Conservation (phyloP, 345 rosid genomes). For the Cochlearia excelsa region DNA sequence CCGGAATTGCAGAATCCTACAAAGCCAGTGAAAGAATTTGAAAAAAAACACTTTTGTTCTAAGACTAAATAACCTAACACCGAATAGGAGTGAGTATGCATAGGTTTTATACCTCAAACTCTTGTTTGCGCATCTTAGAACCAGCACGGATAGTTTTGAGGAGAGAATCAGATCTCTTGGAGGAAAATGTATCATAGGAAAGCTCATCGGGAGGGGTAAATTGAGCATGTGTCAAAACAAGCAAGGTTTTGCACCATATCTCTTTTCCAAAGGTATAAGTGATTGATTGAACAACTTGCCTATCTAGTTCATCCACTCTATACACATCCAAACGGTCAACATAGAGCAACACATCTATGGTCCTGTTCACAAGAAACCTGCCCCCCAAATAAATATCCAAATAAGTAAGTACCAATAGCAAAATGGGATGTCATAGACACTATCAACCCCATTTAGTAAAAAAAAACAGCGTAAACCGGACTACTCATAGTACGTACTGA, state of each 20-base stretch:
- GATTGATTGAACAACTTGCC: slow-evolving; percentile 66
- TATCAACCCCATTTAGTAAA: not conserved
- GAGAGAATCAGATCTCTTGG: slow-evolving; percentile 71
- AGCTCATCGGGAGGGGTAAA: slow-evolving; percentile 79
- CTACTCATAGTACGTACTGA: slow-evolving; percentile 22
- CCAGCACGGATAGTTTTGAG: slow-evolving; percentile 54
- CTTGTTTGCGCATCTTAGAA: slow-evolving; percentile 53
- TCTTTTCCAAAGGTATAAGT: slow-evolving; percentile 70
- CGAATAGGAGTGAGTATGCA: not conserved
- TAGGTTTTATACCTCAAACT: slow-evolving; percentile 50
- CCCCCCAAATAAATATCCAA: slow-evolving; percentile 12
- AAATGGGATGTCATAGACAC: too few relatives aligned
- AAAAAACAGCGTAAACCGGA: not conserved
- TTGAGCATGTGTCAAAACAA: slow-evolving; percentile 84
- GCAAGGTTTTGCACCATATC: slow-evolving; percentile 72
- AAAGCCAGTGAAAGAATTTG: slow-evolving; percentile 28
- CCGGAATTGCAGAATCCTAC: slow-evolving; percentile 52
- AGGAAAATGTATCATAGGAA: slow-evolving; percentile 56
- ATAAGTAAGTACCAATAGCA: not conserved
- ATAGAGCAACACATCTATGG: slow-evolving; percentile 66
- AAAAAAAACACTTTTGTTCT: slow-evolving; percentile 5
- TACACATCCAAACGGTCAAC: slow-evolving; percentile 80
- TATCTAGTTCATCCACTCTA: slow-evolving; percentile 89
- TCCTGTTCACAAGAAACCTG: slow-evolving; percentile 80
- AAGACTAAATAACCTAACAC: not conserved